Base-by-base conservation (phyloP, 768 basidiomycete genomes). In the Amanita muscaria region DNA sequence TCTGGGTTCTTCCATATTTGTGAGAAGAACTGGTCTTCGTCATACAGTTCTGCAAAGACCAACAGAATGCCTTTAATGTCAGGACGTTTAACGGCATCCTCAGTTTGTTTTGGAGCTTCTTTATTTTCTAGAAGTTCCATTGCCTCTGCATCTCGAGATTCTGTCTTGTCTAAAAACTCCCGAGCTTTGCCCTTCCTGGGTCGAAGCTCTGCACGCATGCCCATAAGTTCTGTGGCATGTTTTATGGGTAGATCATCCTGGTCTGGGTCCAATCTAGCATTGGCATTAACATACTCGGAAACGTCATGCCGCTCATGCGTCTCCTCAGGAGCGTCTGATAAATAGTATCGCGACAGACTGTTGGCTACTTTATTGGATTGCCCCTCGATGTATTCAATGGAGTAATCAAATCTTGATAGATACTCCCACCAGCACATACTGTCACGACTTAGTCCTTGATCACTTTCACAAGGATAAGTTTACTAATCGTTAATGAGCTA, bases 341-440 rank as follows among this genome's bases (percentile, higher is more conserved):
- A n/a, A n/a, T n/a, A 66, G 40, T 61, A 63, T 0, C 54, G 51
- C 0, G 62, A 65, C 1, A 65, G 27, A 10, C 46, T 49, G 40
- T 65, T 59, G 0, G 58, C 61, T 2, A 65, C 60, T n/a, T 51
- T 58, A 22, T 64, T 64, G 0, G 23, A 25, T 0, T 15, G 31
- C 0, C 61, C 62, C 10, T 55, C 46, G 0, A 59, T 55, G 47
- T 61, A 56, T 7, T 22, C n/a, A 3, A 61, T 53, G 2, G 53
- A 44, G 33, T 38, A 53, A 33, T 64, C 37, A 32, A 63, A 65
- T 3, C 52, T 14, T 2, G 41, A 44, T 2, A 64, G 18, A 35
- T 58, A 64, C 18, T 65, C 59, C 25, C 49, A 44, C 61, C 60
- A 65, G n/a, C 55, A 32, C 2, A 44, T 42, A n/a, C n/a, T n/a